phyloP scores from a whole-genome alignment of 768 basidiomycete species.

The Trametes cingulata region DNA sequence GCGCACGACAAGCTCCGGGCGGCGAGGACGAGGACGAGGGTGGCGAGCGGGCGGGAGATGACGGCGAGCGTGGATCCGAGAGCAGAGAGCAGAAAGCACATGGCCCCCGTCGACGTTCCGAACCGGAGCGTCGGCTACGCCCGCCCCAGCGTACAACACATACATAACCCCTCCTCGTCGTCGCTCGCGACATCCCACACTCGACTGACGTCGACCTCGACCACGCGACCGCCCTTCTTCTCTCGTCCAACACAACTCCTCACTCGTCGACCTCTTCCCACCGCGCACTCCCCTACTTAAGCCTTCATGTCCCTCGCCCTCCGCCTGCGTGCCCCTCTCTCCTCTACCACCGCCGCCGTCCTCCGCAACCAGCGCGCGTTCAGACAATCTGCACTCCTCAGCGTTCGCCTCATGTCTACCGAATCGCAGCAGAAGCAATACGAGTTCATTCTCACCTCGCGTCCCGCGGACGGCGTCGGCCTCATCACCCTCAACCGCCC shows the following conservation, averaged over 20 bases:
- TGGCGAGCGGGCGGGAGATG: background rate
- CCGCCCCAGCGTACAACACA: background rate
- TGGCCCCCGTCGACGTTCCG: background rate
- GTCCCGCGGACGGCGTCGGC: conserved; percentile 66
- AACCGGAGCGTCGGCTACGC: background rate
- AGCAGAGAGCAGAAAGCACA: background rate
- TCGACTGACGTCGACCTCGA: background rate
- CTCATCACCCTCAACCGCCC: conserved; percentile 89
- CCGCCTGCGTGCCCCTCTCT: conserved; percentile 9
- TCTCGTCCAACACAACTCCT: no score
- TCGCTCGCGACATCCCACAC: background rate
- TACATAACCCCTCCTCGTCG: background rate
- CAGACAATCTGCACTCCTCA: conserved; percentile 6
- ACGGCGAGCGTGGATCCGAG: background rate
- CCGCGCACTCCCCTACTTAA: background rate
- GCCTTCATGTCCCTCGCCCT: conserved; percentile 3
- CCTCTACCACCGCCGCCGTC: conserved; percentile 9
- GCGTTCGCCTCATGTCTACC: conserved; percentile 47
- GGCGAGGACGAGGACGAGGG: background rate
- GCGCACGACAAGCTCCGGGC: background rate
- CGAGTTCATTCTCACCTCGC: conserved; percentile 67
- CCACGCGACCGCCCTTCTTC: conserved; percentile 2
- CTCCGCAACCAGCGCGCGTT: conserved; percentile 13
- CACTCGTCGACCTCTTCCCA: background rate
- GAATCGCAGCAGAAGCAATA: conserved; percentile 38